Base-by-base conservation (phyloP, 2,329 filamentous ascomycete genomes). In the Neocucurbitaria cava region DNA sequence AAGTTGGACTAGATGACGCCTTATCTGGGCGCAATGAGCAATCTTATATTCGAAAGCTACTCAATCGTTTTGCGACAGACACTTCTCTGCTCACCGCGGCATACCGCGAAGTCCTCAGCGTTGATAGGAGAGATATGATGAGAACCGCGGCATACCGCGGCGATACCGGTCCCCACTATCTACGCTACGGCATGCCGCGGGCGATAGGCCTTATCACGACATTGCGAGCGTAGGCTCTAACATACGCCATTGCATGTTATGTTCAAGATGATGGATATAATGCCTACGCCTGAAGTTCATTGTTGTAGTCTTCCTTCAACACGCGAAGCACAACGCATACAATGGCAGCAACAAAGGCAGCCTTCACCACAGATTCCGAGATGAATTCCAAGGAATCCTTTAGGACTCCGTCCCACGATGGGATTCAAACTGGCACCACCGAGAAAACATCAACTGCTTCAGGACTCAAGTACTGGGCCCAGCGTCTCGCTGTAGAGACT, bases 401-500 rank as follows among this genome's bases (percentile, higher is more conserved):
- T 11, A 46, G 56, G 20, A 39, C 38, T 21, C 31, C 49, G 3
- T 40, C 43, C 9, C 33, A 51, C 3, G 46, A 58, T 46, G 54
- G 55, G 11, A 11, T 48, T 26, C 36, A 49, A 20, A 23, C 48
- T 7, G 59, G 54, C 1, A 30, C 30, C 5, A 24, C 52, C 17
- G 43, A 47, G n/a, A 58, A 58, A 15, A 20, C 41, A 11, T 33
- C 26, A 9, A 41, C 35, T 9, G 18, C 35, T 17, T 15, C 33
- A 17, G 44, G 44, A 11, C n/a, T 59, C 47, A 53, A 33, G 23
- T 36, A 41, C 6, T 61, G 59, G 59, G 18, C 54, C 21, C 59
- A 58, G 35, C 59, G 49, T 36, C 41, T 63, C 26, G 58, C 65
- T 20, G 54, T 68, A 23, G 65, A 65, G 30, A 66, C 62, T 26